Evolutionary conservation across 2,329 filamentous ascomycete species (phyloP).

Genomic region (Pseudocercospora pini-densiflorae): DNA sequence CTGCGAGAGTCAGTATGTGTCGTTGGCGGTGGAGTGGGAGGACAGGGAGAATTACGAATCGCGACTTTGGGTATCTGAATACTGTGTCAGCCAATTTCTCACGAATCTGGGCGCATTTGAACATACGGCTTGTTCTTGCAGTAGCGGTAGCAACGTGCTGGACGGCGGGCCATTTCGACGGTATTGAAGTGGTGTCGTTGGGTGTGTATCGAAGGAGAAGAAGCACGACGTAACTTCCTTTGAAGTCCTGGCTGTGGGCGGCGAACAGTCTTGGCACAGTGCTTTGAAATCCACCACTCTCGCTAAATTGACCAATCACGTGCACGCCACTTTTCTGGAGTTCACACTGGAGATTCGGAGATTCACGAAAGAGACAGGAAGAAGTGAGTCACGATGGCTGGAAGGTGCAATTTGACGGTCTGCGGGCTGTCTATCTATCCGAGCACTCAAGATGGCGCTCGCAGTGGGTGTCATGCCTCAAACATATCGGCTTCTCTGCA

Average conservation of each 20-base stretch:
- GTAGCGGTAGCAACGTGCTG: conserved; percentile 96
- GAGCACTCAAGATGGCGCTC: not conserved
- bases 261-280: conserved; percentile 6
- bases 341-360: not conserved
- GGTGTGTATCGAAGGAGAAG: conserved; percentile 45
- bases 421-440: conserved; percentile 18
- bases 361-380: not conserved
- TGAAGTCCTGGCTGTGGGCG: conserved; percentile 3
- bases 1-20: conserved; percentile 1
- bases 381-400: conserved; percentile 4
- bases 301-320: conserved; percentile 5
- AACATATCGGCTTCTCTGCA: not conserved
- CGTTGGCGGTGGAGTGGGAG: not conserved
- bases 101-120: not conserved
- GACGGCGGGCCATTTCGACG: conserved; percentile 98
- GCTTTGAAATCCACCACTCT: not conserved
- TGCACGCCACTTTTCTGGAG: not conserved
- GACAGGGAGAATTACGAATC: conserved; percentile 62
- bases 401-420: conserved; percentile 20
- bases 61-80: conserved; percentile 76
- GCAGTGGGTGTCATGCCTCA: not conserved
- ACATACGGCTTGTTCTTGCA: conserved; percentile 99
- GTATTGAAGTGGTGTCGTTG: conserved; percentile 55
- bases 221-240: conserved; percentile 28
- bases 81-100: not conserved